These are phyloP conservation scores for Ophiostoma ulmi DNA, from an alignment of 2,329 filamentous ascomycete genomes.

Conservation along the genomic window DNA sequence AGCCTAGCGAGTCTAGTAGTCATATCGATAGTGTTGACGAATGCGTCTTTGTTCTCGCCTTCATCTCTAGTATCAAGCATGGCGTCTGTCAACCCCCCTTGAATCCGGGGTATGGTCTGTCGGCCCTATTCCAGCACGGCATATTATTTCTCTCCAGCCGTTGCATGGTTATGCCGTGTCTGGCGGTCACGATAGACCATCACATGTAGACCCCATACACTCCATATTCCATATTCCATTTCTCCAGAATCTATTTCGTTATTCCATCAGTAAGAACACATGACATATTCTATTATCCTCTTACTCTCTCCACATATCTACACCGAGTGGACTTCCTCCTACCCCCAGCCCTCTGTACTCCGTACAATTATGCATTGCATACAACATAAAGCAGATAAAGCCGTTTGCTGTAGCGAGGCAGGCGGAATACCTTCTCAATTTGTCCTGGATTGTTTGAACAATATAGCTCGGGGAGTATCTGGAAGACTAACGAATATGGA, in stretches of 20 bases:
- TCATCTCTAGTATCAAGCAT: background rate
- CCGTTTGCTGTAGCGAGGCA: background rate
- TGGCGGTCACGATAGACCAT: constrained; percentile 7
- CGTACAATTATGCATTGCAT: background rate
- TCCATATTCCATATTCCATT: background rate
- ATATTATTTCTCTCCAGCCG: background rate
- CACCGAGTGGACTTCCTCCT: background rate
- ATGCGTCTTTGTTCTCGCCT: background rate
- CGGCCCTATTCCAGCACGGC: background rate
- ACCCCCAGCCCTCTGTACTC: background rate
- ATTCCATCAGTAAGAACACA: background rate
- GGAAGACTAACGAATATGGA: no score
- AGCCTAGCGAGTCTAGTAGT: background rate
- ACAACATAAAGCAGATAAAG: background rate
- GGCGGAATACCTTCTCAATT: background rate
- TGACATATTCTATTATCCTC: no score
- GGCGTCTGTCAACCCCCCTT: background rate
- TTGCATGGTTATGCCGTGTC: constrained; percentile 2
- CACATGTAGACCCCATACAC: background rate
- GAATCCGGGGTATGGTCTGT: constrained; percentile 10
- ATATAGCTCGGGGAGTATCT: background rate
- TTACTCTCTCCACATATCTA: background rate
- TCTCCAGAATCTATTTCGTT: background rate
- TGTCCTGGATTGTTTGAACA: background rate
- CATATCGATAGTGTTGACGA: background rate